Evolutionary conservation across 2,329 filamentous ascomycete genomes (phyloP), one percentile per base, ranked within the genome.

Genomic region (Fusarium sp.): DNA sequence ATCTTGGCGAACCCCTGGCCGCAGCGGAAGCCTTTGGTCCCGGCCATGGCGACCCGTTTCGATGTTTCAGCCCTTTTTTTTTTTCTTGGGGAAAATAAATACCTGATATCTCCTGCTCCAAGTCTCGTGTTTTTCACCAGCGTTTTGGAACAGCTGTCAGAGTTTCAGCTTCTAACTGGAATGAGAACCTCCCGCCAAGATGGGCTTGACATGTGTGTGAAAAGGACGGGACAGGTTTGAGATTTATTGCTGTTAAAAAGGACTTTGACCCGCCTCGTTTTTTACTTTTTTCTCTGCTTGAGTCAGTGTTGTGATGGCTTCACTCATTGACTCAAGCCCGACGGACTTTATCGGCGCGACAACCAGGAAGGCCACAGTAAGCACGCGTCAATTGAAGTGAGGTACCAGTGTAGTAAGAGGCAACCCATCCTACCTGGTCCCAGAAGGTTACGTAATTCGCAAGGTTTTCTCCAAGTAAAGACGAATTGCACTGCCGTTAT

Each of bases 1-100:
- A 47, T 48, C 62, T 65, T 65, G 62, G 62, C 60, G 46, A 53
- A 43, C 61, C 62, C 63, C 55, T 45, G 47, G 45, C 34, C 51
- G 54, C 54, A 65, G 61, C 63, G 63, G 63, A 66, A 66, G 63
- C 18, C 62, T 28, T 20, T 61, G 48, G 48, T 66, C 55, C 63
- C 63, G 63, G 63, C 55, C 63, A 41, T 47, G 48, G 32, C 55
- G 23, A 54, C 54, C 62, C 62, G 63, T 49, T 47, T 66, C n/a
- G 23, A 20, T 3, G 63, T 66, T 66, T 66, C 63, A 66, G 63
- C 63, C 63, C 50, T 66, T 48, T 21, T 42, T 5, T 32, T 5
- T 32, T 34, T 7, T 37, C 9, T 14, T 25, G 40, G 16, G 23
- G 8, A 32, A 21, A 18, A 9, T 11, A 51, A 65, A 16, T 51